Evolutionary conservation across 441 rosid species (phyloP).

Genomic region (Geranium incanum): DNA sequence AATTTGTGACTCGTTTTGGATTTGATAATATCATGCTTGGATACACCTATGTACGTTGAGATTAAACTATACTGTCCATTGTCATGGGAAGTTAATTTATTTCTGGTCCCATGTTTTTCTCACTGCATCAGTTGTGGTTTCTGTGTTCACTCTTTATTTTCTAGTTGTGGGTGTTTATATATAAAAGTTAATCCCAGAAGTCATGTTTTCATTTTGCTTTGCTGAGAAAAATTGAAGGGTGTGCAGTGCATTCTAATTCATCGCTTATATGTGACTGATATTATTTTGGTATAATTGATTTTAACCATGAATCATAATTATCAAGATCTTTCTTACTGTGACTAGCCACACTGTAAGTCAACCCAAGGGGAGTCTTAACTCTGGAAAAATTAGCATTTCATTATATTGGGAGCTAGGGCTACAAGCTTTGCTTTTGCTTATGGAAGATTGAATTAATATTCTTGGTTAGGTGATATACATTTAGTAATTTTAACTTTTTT

Average conservation of each 20-base stretch:
- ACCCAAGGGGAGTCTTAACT: background rate
- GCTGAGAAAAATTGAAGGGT: background rate
- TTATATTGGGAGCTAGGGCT: background rate
- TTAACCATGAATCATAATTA: background rate
- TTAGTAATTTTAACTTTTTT: background rate
- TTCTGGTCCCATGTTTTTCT: background rate
- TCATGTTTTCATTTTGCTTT: background rate
- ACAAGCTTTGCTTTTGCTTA: background rate
- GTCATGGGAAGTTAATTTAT: background rate
- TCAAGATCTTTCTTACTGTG: background rate
- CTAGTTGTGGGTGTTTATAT: slow-evolving; percentile 6
- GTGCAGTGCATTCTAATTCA: background rate
- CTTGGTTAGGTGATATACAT: background rate
- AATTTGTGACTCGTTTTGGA: background rate
- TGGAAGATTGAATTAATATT: background rate
- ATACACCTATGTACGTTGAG: background rate
- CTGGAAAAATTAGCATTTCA: background rate
- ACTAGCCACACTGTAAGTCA: background rate
- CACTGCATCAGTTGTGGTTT: background rate
- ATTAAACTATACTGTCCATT: background rate
- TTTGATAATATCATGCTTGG: slow-evolving; percentile 11
- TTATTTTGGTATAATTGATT: background rate
- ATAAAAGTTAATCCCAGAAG: background rate
- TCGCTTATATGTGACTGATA: background rate
- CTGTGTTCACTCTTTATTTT: slow-evolving; percentile 9